Evolutionary conservation across 805 yeast species (phyloP).

Genomic region (Priceomyces medius): DNA sequence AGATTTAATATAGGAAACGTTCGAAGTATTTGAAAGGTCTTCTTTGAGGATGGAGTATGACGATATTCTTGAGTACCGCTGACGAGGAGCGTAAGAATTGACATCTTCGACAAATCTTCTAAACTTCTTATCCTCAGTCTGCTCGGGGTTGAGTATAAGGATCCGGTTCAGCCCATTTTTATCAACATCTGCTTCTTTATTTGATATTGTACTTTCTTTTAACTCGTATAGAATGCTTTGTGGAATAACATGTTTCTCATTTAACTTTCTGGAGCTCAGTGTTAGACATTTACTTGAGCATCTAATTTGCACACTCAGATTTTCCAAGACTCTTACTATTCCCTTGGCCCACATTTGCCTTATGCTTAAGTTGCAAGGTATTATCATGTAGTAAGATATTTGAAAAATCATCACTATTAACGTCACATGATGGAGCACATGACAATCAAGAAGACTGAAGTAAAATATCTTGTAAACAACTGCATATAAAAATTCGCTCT

Average conservation of each 20-base stretch:
- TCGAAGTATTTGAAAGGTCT: slow-evolving; percentile 1
- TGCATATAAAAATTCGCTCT: neutral
- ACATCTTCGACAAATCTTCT: slow-evolving; percentile 13
- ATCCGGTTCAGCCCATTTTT: slow-evolving; percentile 7
- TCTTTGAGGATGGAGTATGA: slow-evolving; percentile 4
- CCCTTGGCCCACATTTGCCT: slow-evolving; percentile 1
- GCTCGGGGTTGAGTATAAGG: slow-evolving; percentile 17
- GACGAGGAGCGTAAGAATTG: slow-evolving; percentile 1
- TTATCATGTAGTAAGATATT: no score
- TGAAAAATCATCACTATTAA: slow-evolving; percentile 1
- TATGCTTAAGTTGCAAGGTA: no score
- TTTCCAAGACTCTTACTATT: neutral
- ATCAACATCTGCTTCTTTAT: neutral
- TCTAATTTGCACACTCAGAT: neutral
- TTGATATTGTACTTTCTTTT: slow-evolving; percentile 7
- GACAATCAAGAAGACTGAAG: no score
- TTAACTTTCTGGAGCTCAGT: neutral
- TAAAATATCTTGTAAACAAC: no score
- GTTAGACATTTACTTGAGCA: neutral
- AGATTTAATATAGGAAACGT: slow-evolving; percentile 4
- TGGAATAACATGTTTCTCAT: slow-evolving; percentile 3
- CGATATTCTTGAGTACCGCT: neutral
- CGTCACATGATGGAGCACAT: neutral
- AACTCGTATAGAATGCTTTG: slow-evolving; percentile 7
- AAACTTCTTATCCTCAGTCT: slow-evolving; percentile 17